Percentiles rank a stretch among this genome's conserved stretches.
Conservation (phyloP, 768 basidiomycete genomes). For the Mycena pura region DNA sequence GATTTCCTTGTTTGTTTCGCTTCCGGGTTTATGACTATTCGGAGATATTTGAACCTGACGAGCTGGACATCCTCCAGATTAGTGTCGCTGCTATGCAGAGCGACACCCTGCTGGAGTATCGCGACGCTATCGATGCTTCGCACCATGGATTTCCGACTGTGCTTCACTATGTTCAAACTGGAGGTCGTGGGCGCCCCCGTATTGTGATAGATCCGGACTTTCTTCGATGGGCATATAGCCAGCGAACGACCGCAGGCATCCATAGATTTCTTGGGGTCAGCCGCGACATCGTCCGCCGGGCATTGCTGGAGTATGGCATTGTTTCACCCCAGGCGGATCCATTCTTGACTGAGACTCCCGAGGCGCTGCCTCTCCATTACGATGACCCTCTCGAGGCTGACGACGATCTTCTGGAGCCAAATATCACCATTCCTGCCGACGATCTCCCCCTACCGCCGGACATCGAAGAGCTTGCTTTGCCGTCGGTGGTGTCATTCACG, state of each 20-base stretch:
- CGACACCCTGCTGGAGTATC: constrained; percentile 6
- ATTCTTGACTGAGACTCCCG: constrained; percentile 11
- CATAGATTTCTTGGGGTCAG: constrained; percentile 19
- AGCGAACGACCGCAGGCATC: constrained; percentile 27
- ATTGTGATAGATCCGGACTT: constrained; percentile 36
- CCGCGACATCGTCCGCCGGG: constrained; percentile 24
- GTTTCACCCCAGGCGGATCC: constrained; percentile 27
- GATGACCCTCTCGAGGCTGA: too few species aligned
- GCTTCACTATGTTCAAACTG: constrained; percentile 3
- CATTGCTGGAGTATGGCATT: constrained; percentile 31
- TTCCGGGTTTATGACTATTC: too few species aligned
- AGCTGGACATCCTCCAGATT: not conserved
- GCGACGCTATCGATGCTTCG: constrained; percentile 3
- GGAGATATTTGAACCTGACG: not conserved
- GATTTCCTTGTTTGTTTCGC: too few species aligned
- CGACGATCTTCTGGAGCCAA: constrained; percentile 8
- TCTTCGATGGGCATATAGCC: constrained; percentile 26
- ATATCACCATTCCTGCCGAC: constrained; percentile 14
- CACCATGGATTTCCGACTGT: constrained; percentile 1
- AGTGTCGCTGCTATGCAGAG: constrained; percentile 9
- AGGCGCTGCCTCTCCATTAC: too few species aligned
- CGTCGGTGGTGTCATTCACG: not conserved
- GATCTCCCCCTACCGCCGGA: constrained; percentile 1
- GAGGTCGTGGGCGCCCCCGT: constrained; percentile 31
- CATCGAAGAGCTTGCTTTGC: not conserved